Conservation (phyloP, 1,284 basidiomycete genomes). For the Ganoderma lucidum region DNA sequence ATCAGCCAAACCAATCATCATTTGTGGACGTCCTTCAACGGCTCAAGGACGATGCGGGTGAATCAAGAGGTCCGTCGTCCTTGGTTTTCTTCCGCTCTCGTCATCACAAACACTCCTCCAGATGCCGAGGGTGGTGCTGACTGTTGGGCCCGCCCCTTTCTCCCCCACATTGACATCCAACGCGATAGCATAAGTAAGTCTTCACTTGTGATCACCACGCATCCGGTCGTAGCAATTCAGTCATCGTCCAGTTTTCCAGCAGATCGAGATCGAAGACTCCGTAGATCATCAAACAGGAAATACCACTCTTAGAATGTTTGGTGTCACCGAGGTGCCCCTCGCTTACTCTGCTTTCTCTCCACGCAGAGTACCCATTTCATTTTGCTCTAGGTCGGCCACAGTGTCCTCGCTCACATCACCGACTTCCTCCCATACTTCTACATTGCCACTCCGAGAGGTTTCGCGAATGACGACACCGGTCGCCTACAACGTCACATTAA, state of each 20-base stretch:
- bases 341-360: background rate
- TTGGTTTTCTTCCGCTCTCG: slow-evolving; percentile 2
- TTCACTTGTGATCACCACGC: no score
- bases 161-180: slow-evolving; percentile 64
- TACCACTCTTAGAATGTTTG: slow-evolving; percentile 80
- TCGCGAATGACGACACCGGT: slow-evolving; percentile 70
- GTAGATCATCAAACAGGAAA: slow-evolving; percentile 55
- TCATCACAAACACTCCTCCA: slow-evolving; percentile 4
- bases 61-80: slow-evolving; percentile 48
- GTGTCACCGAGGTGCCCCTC: slow-evolving; percentile 79
- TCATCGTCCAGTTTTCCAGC: slow-evolving; percentile 78
- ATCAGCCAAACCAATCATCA: slow-evolving; percentile 53
- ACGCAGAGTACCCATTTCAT: slow-evolving; percentile 4
- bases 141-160: slow-evolving; percentile 78
- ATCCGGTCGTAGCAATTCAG: background rate
- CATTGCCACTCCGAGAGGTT: slow-evolving; percentile 85
- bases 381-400: slow-evolving; percentile 77
- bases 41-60: slow-evolving; percentile 73
- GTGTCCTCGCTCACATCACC: slow-evolving; percentile 83
- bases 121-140: slow-evolving; percentile 80
- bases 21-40: slow-evolving; percentile 84
- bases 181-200: slow-evolving; percentile 67
- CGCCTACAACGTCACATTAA: slow-evolving; percentile 80
- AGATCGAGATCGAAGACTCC: slow-evolving; percentile 90
- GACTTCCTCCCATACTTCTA: slow-evolving; percentile 94